Evolutionary conservation across 495 filamentous ascomycete genomes (phyloP), one percentile per base, ranked within the genome.

Genomic region (Glutinoglossum americanum): DNA sequence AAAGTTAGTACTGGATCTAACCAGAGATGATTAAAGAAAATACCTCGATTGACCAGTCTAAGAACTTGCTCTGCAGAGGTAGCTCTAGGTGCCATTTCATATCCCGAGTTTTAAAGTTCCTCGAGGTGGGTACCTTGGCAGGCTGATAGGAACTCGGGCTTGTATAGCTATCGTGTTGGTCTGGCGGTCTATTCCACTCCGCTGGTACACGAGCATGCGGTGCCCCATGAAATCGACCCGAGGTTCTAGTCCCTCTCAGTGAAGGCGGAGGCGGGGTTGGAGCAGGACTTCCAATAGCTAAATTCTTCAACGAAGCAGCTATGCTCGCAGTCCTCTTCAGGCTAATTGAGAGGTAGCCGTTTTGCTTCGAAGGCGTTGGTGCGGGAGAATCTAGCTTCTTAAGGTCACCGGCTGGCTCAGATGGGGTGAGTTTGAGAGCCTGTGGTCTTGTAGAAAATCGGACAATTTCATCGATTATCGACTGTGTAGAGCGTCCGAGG

Each of bases 21-120:
- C 3, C 35, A 21, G 26, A 15, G 32, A 41, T 11, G 3, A n/a
- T 6, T 17, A 32, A 41, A 51, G 54, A 21, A 63, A 61, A 68
- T 74, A 80, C 78, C 74, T 96, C 90, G 61, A 87, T 89, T 0
- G 89, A 93, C 87, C 88, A 99, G 58, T 93, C 87, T 61, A 93
- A 73, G 70, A 97, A 96, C 23, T 77, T 80, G 64, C 87, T 94
- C 51, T 75, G 74, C 25, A 98, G 60, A 0, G 92, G 90, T 23
- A 97, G 73, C 26, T 65, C 65, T 17, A 84, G 82, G 27, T 68
- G 48, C 58, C 76, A 66, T 1, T 74, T 71, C 27, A 74, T 62
- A 57, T 77, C 76, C 56, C 79, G 78, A 39, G 80, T 72, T 59
- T 76, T 71, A 64, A 85, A 97, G 11, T 78, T 76, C 39, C 81